Conservation (phyloP, 352 stramenopile species). For the Blastocystis sp. region DNA sequence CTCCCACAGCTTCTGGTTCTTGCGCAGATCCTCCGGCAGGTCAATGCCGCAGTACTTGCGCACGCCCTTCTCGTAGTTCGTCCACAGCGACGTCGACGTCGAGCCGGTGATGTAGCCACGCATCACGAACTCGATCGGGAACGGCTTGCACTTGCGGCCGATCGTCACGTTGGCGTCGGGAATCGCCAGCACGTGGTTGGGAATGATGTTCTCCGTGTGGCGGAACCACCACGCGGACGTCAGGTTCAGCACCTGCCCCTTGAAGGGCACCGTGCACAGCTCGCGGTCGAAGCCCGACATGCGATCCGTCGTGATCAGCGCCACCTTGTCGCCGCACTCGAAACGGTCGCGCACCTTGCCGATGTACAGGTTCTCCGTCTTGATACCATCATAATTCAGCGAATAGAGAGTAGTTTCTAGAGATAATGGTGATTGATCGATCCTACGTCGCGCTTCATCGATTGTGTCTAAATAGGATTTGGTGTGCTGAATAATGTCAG, state of each 20-base stretch:
- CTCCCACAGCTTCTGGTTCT: constrained; percentile 68
- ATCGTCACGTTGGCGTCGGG: constrained; percentile 87
- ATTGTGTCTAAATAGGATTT: constrained; percentile 27
- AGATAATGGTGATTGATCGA: too few relatives aligned
- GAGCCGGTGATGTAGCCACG: constrained; percentile 83
- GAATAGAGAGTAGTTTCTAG: constrained; percentile 21
- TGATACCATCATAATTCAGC: constrained; percentile 25
- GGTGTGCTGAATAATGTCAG: too few relatives aligned
- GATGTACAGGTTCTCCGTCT: constrained; percentile 36
- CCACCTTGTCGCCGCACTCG: constrained; percentile 70
- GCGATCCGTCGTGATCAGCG: constrained; percentile 92
- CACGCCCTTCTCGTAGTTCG: constrained; percentile 88
- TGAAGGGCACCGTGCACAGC: constrained; percentile 86
- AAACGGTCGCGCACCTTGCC: constrained; percentile 77
- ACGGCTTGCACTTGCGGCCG: constrained; percentile 83
- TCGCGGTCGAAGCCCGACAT: constrained; percentile 93
- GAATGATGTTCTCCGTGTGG: constrained; percentile 82
- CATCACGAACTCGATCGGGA: constrained; percentile 96
- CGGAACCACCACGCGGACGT: constrained; percentile 83
- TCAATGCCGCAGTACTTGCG: constrained; percentile 88
- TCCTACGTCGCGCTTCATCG: neutral
- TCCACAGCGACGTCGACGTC: constrained; percentile 95
- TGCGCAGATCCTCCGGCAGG: constrained; percentile 80
- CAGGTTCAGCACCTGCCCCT: constrained; percentile 88
- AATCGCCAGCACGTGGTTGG: constrained; percentile 85